A percentile compares a stretch with the other conserved stretches of the same genome.
phyloP scores from a whole-genome alignment of 306 rosid species.

The Citrullus amarus region DNA sequence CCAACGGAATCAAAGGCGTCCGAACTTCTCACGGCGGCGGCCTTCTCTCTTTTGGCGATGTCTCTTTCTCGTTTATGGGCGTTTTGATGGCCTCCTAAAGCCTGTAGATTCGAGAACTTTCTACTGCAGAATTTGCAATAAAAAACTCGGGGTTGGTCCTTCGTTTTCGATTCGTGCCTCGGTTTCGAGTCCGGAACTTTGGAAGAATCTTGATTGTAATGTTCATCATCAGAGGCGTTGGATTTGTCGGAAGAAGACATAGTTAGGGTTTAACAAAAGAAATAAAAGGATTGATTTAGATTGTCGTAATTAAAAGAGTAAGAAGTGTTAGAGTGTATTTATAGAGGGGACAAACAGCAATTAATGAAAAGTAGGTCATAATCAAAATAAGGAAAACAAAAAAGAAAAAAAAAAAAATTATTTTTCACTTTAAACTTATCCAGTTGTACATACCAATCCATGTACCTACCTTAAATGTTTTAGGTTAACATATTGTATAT shows the following conservation, averaged over 20 bases:
- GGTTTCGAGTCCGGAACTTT: neutral
- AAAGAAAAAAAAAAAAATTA: neutral
- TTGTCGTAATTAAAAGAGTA: no score
- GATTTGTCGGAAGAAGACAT: neutral
- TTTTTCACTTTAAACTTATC: no score
- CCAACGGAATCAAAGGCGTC: neutral
- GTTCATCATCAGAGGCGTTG: neutral
- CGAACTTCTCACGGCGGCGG: neutral
- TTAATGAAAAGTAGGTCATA: neutral
- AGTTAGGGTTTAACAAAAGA: neutral
- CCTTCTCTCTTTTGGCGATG: neutral
- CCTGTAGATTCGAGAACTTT: neutral
- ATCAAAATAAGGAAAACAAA: neutral
- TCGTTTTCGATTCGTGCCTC: neutral
- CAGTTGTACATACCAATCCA: no score
- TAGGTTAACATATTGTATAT: no score
- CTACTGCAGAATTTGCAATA: neutral
- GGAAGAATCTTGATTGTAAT: neutral
- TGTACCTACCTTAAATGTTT: no score
- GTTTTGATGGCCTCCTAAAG: conserved; percentile 10
- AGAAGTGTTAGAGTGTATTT: neutral
- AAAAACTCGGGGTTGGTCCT: neutral
- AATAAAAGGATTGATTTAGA: no score
- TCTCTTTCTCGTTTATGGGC: conserved; percentile 1
- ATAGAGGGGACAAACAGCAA: neutral